Percentiles rank a stretch among this genome's conserved stretches.
Conservation (phyloP, 371 early-diverging fungal species). For the Zychaea mexicana region DNA sequence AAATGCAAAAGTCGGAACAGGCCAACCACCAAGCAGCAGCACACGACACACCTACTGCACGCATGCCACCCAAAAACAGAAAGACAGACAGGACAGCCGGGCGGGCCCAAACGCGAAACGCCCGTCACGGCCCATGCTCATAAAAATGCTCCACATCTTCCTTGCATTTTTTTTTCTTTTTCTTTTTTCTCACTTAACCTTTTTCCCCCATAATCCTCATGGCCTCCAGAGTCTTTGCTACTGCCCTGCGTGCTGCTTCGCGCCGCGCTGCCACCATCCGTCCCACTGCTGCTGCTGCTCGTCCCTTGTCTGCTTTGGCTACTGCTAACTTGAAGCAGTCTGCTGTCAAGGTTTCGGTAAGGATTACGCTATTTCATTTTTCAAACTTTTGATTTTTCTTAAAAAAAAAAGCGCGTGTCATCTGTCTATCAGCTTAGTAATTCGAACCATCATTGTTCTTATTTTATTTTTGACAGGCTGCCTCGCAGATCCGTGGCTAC, state of each 20-base stretch:
- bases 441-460: too few relatives aligned
- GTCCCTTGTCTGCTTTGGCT: conserved; percentile 22
- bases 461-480: conserved; percentile 12
- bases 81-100: neutral
- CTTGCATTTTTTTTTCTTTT: conserved; percentile 8
- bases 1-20: neutral
- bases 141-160: conserved; percentile 10
- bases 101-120: neutral
- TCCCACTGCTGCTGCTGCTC: conserved; percentile 29
- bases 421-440: too few relatives aligned
- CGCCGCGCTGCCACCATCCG: conserved; percentile 26
- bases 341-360: conserved; percentile 41
- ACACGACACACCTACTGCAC: conserved; percentile 1
- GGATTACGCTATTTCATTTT: conserved; percentile 2
- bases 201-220: conserved; percentile 23
- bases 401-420: too few relatives aligned
- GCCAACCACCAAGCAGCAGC: neutral
- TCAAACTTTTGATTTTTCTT: too few relatives aligned
- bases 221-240: conserved; percentile 45
- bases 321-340: conserved; percentile 18
- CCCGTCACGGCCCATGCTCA: conserved; percentile 11
- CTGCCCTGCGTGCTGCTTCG: conserved; percentile 45
- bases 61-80: neutral
- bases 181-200: conserved; percentile 13
- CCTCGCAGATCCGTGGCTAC: conserved; percentile 64